Evolutionary conservation across 208 protist genomes (phyloP), one percentile per base, ranked within the genome.

Genomic region (Balamuthia mandrillaris): DNA sequence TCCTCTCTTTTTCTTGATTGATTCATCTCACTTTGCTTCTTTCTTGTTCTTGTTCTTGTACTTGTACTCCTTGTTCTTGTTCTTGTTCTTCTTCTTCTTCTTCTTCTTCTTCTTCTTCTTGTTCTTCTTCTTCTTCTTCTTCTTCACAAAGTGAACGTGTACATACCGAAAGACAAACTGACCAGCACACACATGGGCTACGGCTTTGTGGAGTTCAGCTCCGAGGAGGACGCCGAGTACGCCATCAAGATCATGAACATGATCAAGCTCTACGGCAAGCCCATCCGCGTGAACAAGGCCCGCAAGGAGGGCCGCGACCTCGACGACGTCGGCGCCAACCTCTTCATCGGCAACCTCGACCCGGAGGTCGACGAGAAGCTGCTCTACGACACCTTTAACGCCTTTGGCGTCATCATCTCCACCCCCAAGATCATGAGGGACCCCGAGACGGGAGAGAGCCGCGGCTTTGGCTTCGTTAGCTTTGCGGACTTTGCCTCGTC

Each of bases 271-370:
- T 96, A 92, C 81, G 95, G 95, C 47, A 93, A 94, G 88, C 92
- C 93, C 42, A 90, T 98, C 16, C 89, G 89, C 45, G 60, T 98
- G 10, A 96, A 95, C 65, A 92, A 92, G 27, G 90, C 86, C 16
- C 39, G 47, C 42, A 29, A 52, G 27, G 52, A 81, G 18, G 47
- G 54, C 44, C 54, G 89, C 56, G 92, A 87, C 56, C 44, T 87
- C 42, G n/a, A n/a, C n/a, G 95, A 96, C 81, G 81, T 97, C 68
- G 96, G 96, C 9, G 96, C 96, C 0, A 98, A 98, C 85, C 79
- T 98, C 3, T 98, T 97, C 86, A 86, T 98, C 58, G 95, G 96
- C 78, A 97, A 97, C 84, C 86, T 98, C 2, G 95, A 92, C 79
- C 44, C 88, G 29, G 93, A 96, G 41, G 92, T 97, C 7, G 95